Conservation (phyloP, 805 yeast genomes). For the Starmerella stellata region DNA sequence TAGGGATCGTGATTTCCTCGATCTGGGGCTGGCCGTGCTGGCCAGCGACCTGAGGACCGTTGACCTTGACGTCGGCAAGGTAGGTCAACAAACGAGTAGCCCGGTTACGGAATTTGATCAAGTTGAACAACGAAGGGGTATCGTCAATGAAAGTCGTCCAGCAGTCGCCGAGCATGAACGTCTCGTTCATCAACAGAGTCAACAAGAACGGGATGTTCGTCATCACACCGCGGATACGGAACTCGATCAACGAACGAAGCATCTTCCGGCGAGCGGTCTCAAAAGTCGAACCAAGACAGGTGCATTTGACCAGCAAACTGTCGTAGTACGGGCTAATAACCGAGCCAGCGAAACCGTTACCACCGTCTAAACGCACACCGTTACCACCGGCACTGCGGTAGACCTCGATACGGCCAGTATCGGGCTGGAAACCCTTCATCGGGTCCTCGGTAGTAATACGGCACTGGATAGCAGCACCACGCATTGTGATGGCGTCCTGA, state of each 20-base stretch:
- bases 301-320: constrained; percentile 93
- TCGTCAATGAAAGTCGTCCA: constrained; percentile 99
- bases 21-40: constrained; percentile 86
- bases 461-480: constrained; percentile 98
- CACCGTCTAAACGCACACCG: constrained; percentile 97
- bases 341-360: constrained; percentile 94
- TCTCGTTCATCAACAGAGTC: constrained; percentile 76
- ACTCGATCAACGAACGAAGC: constrained; percentile 91
- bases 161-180: constrained; percentile 69
- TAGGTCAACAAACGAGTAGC: constrained; percentile 85
- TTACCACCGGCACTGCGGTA: constrained; percentile 98
- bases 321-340: constrained; percentile 94
- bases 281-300: constrained; percentile 90
- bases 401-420: constrained; percentile 94
- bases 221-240: constrained; percentile 97
- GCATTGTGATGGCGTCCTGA: constrained; percentile 84
- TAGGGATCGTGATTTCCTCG: constrained; percentile 60
- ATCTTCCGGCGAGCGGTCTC: constrained; percentile 96
- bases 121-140: constrained; percentile 86
- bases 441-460: constrained; percentile 99
- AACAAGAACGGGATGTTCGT: constrained; percentile 93
- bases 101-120: constrained; percentile 89
- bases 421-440: constrained; percentile 90
- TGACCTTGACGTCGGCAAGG: constrained; percentile 83
- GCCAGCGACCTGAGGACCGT: constrained; percentile 91